These are phyloP conservation scores for Saccharomyces mikatae DNA, from an alignment of 805 yeast genomes.

Conservation along the genomic window DNA sequence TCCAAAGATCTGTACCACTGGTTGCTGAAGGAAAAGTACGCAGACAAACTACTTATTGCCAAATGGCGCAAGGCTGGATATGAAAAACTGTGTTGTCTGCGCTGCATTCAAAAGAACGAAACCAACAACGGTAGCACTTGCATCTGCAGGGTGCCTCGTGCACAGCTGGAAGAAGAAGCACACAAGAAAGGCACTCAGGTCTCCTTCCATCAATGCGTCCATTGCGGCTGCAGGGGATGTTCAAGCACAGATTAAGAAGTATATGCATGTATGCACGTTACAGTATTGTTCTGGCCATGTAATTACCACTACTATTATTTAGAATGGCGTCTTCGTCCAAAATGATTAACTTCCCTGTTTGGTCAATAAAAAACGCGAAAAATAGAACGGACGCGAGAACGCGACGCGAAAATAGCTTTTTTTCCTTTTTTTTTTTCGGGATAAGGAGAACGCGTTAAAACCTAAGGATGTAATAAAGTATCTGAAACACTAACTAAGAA, in stretches of 20 bases:
- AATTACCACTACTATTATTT: not conserved
- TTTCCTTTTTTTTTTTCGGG: not conserved
- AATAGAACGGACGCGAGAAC: not conserved
- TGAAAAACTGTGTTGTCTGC: slow-evolving; percentile 75
- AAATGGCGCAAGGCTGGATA: slow-evolving; percentile 83
- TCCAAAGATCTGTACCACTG: slow-evolving; percentile 63
- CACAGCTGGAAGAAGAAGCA: slow-evolving; percentile 35
- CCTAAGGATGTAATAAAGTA: not conserved
- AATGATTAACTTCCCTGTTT: not conserved
- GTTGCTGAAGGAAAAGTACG: slow-evolving; percentile 57
- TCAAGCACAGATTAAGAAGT: slow-evolving; percentile 54
- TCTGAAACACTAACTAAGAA: not conserved
- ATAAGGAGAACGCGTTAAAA: not conserved
- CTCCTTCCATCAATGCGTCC: slow-evolving; percentile 51
- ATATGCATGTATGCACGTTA: not conserved
- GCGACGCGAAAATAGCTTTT: not conserved
- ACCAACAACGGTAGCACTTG: slow-evolving; percentile 63
- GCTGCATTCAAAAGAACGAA: slow-evolving; percentile 60
- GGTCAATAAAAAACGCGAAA: not conserved
- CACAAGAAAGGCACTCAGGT: slow-evolving; percentile 13
- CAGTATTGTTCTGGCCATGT: not conserved
- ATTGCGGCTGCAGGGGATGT: slow-evolving; percentile 84
- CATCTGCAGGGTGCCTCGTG: slow-evolving; percentile 77
- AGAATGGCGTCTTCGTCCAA: not conserved
- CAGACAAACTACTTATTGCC: slow-evolving; percentile 65